A percentile compares a stretch with the other conserved stretches of the same genome.
Conservation (phyloP, 2,329 filamentous ascomycete species). For the Diatrype stigma region DNA sequence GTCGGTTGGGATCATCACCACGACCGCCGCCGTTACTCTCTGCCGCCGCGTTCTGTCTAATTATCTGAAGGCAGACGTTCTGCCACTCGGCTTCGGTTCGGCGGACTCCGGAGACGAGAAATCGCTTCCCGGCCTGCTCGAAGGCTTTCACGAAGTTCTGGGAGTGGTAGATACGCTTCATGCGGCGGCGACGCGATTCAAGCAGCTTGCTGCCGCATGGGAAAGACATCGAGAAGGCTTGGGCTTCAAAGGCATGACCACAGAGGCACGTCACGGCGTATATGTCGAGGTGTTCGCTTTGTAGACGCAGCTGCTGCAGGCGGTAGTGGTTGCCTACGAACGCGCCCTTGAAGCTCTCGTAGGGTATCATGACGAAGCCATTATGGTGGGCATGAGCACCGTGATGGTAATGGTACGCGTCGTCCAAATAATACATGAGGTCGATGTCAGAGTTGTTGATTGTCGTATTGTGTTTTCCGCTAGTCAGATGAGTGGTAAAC, state of each 20-base stretch:
- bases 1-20: too few species aligned
- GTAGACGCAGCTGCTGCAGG: slow-evolving; percentile 8
- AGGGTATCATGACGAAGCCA: background rate
- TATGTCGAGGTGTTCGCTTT: slow-evolving; percentile 8
- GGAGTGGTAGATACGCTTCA: slow-evolving; percentile 8
- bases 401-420: background rate
- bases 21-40: too few species aligned
- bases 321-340: slow-evolving; percentile 1
- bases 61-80: background rate
- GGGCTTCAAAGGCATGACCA: slow-evolving; percentile 3
- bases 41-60: background rate
- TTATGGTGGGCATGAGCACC: background rate
- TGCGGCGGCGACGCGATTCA: slow-evolving; percentile 5
- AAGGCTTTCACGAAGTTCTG: slow-evolving; percentile 7
- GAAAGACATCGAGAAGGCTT: slow-evolving; percentile 9
- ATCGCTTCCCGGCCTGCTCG: slow-evolving; percentile 5
- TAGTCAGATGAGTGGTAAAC: background rate
- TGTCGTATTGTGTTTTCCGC: background rate
- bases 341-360: background rate
- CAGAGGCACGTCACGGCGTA: slow-evolving; percentile 5
- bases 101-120: slow-evolving; percentile 1
- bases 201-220: slow-evolving; percentile 4
- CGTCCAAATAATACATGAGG: background rate
- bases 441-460: background rate
- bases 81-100: background rate